phyloP scores from a whole-genome alignment of 371 early-diverging fungal genomes.

The Mortierella sp. region DNA sequence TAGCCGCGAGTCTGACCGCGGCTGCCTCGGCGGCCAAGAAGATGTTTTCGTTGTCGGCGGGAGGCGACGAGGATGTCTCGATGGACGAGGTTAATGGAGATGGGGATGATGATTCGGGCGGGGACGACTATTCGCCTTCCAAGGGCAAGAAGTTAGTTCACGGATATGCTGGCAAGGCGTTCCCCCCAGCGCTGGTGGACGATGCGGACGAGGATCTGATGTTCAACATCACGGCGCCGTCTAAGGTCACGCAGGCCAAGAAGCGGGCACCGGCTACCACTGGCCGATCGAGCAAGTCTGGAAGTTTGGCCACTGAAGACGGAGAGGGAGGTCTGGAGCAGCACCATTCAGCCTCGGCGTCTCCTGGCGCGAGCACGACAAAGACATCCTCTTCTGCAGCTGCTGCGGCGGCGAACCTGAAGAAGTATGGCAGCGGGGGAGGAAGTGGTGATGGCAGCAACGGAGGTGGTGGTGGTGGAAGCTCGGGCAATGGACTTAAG shows the following conservation, averaged over 20 bases:
- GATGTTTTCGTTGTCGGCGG: conserved; percentile 39
- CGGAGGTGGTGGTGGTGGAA: conserved; percentile 2
- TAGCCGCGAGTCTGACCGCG: conserved; percentile 12
- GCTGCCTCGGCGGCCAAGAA: conserved; percentile 43
- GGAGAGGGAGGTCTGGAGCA: conserved; percentile 5
- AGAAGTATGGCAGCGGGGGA: conserved; percentile 8
- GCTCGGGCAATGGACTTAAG: neutral
- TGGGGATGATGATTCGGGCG: neutral
- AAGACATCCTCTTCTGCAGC: neutral
- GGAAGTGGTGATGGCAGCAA: conserved; percentile 1
- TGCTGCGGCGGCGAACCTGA: neutral
- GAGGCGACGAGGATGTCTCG: conserved; percentile 16
- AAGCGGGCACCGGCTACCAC: conserved; percentile 12
- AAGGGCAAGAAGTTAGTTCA: neutral
- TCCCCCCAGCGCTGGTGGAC: conserved; percentile 33
- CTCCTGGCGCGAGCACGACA: neutral
- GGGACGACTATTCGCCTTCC: neutral
- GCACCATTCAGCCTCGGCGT: neutral
- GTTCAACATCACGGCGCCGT: conserved; percentile 45
- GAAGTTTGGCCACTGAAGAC: neutral
- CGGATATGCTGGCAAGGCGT: neutral
- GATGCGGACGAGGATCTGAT: conserved; percentile 47
- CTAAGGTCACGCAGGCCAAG: conserved; percentile 44
- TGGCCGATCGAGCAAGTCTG: conserved; percentile 7
- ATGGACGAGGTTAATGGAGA: conserved; percentile 9